Percentiles rank a stretch among this genome's conserved stretches.
Evolutionary conservation across 495 filamentous ascomycete genomes (phyloP).

Genomic region (Echria macrotheca): DNA sequence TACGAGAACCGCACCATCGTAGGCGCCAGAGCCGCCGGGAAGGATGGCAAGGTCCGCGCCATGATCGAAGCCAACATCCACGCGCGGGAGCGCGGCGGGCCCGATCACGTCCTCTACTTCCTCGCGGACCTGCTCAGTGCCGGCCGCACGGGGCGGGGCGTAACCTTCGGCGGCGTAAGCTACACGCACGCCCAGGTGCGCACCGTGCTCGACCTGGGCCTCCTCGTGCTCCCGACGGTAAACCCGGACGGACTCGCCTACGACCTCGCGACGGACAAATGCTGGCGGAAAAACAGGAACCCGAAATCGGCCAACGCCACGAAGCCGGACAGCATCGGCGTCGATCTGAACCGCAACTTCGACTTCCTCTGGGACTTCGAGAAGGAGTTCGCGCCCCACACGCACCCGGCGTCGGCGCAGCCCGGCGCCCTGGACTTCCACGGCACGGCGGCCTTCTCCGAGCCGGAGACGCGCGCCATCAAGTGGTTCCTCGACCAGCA

Average conservation of each 20-base stretch:
- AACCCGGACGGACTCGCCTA: slow-evolving; percentile 40
- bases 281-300: slow-evolving; percentile 42
- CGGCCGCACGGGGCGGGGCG: background rate
- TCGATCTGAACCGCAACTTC: slow-evolving; percentile 40
- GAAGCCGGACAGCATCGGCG: slow-evolving; percentile 19
- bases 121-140: slow-evolving; percentile 11
- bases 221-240: slow-evolving; percentile 34
- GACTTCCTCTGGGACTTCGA: slow-evolving; percentile 33
- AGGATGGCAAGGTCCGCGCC: slow-evolving; percentile 2
- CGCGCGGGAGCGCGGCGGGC: slow-evolving; percentile 18
- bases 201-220: slow-evolving; percentile 28
- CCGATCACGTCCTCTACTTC: slow-evolving; percentile 16
- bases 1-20: slow-evolving; percentile 11
- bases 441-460: slow-evolving; percentile 29
- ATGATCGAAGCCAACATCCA: slow-evolving; percentile 14
- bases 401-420: slow-evolving; percentile 27
- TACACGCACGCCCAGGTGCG: slow-evolving; percentile 37
- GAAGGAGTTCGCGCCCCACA: slow-evolving; percentile 25
- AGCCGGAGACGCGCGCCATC: slow-evolving; percentile 34
- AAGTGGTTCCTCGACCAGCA: slow-evolving; percentile 33
- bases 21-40: slow-evolving; percentile 3
- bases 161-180: slow-evolving; percentile 34
- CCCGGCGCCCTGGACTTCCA: slow-evolving; percentile 28
- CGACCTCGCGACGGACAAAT: slow-evolving; percentile 30
- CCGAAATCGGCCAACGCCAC: background rate